phyloP scores from a whole-genome alignment of 2,329 filamentous ascomycete species.

The Ceratocystiopsis brevicomis region DNA sequence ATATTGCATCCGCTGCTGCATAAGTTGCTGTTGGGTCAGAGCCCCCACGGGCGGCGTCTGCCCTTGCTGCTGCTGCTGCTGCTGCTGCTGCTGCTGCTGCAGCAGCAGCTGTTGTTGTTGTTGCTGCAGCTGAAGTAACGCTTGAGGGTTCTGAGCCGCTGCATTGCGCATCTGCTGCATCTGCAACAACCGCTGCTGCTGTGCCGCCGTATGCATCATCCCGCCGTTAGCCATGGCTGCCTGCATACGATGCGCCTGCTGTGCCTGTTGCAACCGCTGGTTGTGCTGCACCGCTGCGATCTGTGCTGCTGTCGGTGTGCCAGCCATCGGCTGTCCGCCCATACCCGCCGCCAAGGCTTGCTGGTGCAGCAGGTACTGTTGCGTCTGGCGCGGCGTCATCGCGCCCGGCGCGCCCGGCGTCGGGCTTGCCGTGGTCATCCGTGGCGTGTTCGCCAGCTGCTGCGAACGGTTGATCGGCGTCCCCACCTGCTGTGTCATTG shows the following conservation, averaged over 20 bases:
- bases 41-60: conserved; percentile 12
- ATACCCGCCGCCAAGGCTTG: conserved; percentile 13
- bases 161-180: conserved; percentile 13
- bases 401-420: conserved; percentile 38
- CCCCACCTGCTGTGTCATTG: conserved; percentile 29
- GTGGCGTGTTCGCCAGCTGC: conserved; percentile 34
- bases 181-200: conserved; percentile 17
- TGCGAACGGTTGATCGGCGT: conserved; percentile 36
- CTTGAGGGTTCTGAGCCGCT: conserved; percentile 18
- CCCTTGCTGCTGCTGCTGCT: conserved; percentile 19
- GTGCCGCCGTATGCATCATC: conserved; percentile 19
- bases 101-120: conserved; percentile 18
- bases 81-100: conserved; percentile 16
- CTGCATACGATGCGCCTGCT: conserved; percentile 18
- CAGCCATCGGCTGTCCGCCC: conserved; percentile 18
- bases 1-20: conserved; percentile 8
- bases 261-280: conserved; percentile 25
- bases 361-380: conserved; percentile 30
- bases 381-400: conserved; percentile 31
- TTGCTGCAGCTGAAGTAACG: conserved; percentile 16
- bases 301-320: conserved; percentile 20
- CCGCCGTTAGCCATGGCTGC: conserved; percentile 14
- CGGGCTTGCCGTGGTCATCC: conserved; percentile 32
- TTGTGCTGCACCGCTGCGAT: conserved; percentile 29
- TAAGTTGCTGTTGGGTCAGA: conserved; percentile 11